A percentile compares a stretch with the other conserved stretches of the same genome.
These are phyloP conservation scores for Pyricularia grisea DNA, from an alignment of 2,329 filamentous ascomycete species.

Conservation along the genomic window DNA sequence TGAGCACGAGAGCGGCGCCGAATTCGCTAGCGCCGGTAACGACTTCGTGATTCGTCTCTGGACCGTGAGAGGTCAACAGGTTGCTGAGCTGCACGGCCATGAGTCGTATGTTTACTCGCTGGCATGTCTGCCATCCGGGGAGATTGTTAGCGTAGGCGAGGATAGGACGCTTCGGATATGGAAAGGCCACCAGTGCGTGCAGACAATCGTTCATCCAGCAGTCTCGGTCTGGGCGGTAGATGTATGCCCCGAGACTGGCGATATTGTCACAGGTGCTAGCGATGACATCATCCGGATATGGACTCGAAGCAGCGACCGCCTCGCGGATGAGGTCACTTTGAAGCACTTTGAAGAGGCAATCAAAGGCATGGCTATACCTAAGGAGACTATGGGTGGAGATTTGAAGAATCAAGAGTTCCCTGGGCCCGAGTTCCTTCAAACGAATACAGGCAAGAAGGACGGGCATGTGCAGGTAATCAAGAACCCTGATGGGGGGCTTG, in stretches of 20 bases:
- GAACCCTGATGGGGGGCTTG: slow-evolving; percentile 71
- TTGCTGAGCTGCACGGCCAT: slow-evolving; percentile 76
- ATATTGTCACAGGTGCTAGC: slow-evolving; percentile 89
- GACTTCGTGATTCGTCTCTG: slow-evolving; percentile 84
- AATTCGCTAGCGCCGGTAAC: slow-evolving; percentile 93
- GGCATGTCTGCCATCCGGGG: slow-evolving; percentile 66
- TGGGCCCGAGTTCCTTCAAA: slow-evolving; percentile 74
- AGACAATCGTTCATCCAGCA: slow-evolving; percentile 94
- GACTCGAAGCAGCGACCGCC: slow-evolving; percentile 58
- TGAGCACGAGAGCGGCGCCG: slow-evolving; percentile 69
- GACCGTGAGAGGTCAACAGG: slow-evolving; percentile 67
- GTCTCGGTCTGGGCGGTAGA: slow-evolving; percentile 94
- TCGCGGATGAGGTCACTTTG: slow-evolving; percentile 59
- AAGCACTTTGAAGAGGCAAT: slow-evolving; percentile 74
- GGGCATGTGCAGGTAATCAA: slow-evolving; percentile 91
- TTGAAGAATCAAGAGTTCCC: slow-evolving; percentile 91
- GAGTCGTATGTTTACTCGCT: slow-evolving; percentile 93
- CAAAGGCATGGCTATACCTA: slow-evolving; percentile 74
- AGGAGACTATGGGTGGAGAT: slow-evolving; percentile 64
- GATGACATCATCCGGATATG: slow-evolving; percentile 82
- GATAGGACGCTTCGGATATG: slow-evolving; percentile 90
- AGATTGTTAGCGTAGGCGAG: slow-evolving; percentile 85
- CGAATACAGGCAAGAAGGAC: slow-evolving; percentile 84
- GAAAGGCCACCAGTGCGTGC: slow-evolving; percentile 72
- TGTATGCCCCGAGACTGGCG: slow-evolving; percentile 71